Evolutionary conservation across 2,329 filamentous ascomycete genomes (phyloP), one percentile per base, ranked within the genome.

Genomic region (Sclerotinia spermophila): DNA sequence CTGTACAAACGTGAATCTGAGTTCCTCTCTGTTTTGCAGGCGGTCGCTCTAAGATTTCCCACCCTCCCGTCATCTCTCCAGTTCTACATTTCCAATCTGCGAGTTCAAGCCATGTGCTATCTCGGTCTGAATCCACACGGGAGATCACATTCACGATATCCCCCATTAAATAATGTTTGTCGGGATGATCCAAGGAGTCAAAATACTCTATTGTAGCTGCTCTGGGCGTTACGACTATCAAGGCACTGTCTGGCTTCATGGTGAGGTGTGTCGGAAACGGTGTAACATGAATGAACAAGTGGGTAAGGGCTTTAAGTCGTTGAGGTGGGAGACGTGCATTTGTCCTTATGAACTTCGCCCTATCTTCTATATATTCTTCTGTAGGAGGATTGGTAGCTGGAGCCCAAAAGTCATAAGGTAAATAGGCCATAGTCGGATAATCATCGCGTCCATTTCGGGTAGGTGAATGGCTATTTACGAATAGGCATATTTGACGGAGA

Each of bases 361-460:
- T 53, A 11, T 65, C 62, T 65, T 65, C 62, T 65, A 65, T 53
- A 13, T 65, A 65, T 38, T 38, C 62, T 53, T 53, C 62, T 5
- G n/a, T 24, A 5, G 62, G 62, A 38, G 33, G 62, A 27, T 53
- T 13, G 0, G 62, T 30, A 1, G 45, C 15, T 15, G 62, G 62
- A 15, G 21, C n/a, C 62, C 62, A 65, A 19, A 65, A 65, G 21
- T 65, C 35, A n/a, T 65, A 17, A 40, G 62, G 45, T 40, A 65
- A 10, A 53, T 65, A 65, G 17, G 62, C 62, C 62, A 53, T 21
- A 19, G 62, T 65, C 24, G 62, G 45, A 40, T 53, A 65, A 40
- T 65, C 62, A 13, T 53, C 45, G 33, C 45, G 45, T 7, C 3
- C 5, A 24, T 40, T 53, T 27, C 62, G 62, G 2, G 24, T 19